Evolutionary conservation across 257 asterid species (phyloP), one percentile per base, ranked within the genome.

Genomic region (Primulina eburnea): DNA sequence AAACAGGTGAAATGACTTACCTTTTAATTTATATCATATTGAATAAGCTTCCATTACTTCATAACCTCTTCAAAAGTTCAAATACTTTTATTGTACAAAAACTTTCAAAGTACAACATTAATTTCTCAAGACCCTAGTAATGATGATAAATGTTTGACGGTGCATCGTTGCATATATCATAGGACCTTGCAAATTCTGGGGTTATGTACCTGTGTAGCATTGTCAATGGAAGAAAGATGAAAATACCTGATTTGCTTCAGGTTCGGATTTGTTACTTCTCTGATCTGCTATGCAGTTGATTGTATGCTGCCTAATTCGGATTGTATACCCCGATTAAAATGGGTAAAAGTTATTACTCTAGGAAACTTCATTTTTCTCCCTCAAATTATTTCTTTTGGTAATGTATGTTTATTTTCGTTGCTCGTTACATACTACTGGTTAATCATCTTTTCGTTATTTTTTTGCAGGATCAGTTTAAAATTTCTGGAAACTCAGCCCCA

Each of bases 131-230:
- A 47, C 69, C 17, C 10, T 35, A 24, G 28, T 35, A 11, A 55
- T 62, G 56, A 20, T 33, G 62, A 66, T 65, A 63, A 64, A 47
- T 66, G 24, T 18, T 50, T 71, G 18, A 71, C n/a, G 26, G 32
- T 37, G 43, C 67, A n/a, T 62, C 26, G 60, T 24, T 76, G 10
- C 50, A 68, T 76, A 40, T 76, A 62, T 24, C 68, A 64, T 74
- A 92, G 97, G 91, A 85, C 7, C 78, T 89, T 75, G 84, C 90
- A 75, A 89, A 85, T 74, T 84, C 85, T 50, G 98, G 97, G 38
- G 94, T 92, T 28, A 74, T 82, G 88, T 86, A 88, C 80, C 84
- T 92, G 56, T 86, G 94, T 64, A 60, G 76, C 75, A 29, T 88
- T 76, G 86, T 76, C 43, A 72, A 78, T 37, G 96, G 96, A 38